Evolutionary conservation across 805 yeast species (phyloP).

Genomic region (Yamadazyma sp.): DNA sequence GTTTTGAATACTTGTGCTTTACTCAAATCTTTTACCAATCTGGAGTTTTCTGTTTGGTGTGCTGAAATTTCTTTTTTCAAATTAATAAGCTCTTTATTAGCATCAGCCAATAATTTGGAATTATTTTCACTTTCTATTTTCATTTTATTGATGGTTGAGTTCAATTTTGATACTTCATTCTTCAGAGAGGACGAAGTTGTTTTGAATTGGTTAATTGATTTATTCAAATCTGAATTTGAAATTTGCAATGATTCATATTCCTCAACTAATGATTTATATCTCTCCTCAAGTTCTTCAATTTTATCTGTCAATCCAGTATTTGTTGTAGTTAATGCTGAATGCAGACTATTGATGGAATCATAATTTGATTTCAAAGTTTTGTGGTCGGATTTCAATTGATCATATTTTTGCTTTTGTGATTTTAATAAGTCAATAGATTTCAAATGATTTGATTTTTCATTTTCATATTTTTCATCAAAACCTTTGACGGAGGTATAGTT

Average conservation of each 20-base stretch:
- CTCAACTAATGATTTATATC: conserved; percentile 2
- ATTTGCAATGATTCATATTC: conserved; percentile 5
- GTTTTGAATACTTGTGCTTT: neutral
- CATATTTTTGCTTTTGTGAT: conserved; percentile 23
- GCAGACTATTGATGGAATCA: conserved; percentile 22
- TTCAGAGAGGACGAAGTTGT: conserved; percentile 2
- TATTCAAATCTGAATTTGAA: conserved; percentile 4
- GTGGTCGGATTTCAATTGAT: conserved; percentile 19
- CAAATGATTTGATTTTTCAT: conserved; percentile 11
- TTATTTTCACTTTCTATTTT: conserved; percentile 10
- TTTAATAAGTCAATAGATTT: conserved; percentile 13
- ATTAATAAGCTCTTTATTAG: conserved; percentile 12
- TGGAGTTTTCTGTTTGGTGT: conserved; percentile 2
- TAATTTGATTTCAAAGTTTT: conserved; percentile 28
- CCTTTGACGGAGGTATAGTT: conserved; percentile 1
- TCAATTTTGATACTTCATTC: conserved; percentile 9
- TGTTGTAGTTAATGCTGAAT: conserved; percentile 12
- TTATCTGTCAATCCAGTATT: neutral
- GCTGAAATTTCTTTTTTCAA: conserved; percentile 9
- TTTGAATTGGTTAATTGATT: conserved; percentile 3
- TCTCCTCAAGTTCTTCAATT: conserved; percentile 6
- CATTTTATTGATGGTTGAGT: conserved; percentile 8
- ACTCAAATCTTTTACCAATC: neutral
- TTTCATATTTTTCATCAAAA: conserved; percentile 4
- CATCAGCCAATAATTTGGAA: conserved; percentile 6